Conservation (phyloP, 345 rosid genomes). For the Gossypium ekmanianum region DNA sequence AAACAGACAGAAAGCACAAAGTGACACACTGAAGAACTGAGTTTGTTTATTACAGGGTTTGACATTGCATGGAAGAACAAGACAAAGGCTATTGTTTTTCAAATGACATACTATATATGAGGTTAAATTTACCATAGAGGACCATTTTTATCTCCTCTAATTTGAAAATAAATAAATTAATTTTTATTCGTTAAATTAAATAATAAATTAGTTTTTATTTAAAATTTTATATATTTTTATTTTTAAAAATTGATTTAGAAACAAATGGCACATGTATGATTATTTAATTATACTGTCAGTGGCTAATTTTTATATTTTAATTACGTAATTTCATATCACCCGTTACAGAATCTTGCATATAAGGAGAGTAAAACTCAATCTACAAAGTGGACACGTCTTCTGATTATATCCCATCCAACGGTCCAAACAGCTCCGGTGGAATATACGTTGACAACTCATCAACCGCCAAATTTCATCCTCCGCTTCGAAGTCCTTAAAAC, state of each 20-base stretch:
- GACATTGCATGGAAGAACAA: conserved; percentile 21
- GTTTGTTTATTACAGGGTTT: conserved; percentile 28
- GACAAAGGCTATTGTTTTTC: conserved; percentile 24
- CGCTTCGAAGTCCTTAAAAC: conserved; percentile 1
- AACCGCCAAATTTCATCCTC: conserved; percentile 58
- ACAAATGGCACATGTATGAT: no score
- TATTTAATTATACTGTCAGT: no score
- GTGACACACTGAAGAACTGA: conserved; percentile 28
- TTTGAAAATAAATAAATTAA: no score
- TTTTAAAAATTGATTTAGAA: no score
- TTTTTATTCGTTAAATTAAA: no score
- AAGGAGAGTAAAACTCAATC: conserved; percentile 32
- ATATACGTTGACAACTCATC: conserved; percentile 57
- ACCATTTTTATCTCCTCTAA: no score
- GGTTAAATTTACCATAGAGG: no score
- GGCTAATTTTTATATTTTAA: no score
- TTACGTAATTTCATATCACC: no score
- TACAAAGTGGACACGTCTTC: conserved; percentile 64
- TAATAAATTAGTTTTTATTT: no score
- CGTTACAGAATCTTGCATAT: no score
- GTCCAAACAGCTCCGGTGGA: conserved; percentile 65
- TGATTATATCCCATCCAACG: conserved; percentile 70
- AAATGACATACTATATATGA: background rate
- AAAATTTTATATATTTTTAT: no score
- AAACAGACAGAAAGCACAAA: conserved; percentile 24